phyloP scores from a whole-genome alignment of 495 filamentous ascomycete genomes.

The Neurospora tetraspora region DNA sequence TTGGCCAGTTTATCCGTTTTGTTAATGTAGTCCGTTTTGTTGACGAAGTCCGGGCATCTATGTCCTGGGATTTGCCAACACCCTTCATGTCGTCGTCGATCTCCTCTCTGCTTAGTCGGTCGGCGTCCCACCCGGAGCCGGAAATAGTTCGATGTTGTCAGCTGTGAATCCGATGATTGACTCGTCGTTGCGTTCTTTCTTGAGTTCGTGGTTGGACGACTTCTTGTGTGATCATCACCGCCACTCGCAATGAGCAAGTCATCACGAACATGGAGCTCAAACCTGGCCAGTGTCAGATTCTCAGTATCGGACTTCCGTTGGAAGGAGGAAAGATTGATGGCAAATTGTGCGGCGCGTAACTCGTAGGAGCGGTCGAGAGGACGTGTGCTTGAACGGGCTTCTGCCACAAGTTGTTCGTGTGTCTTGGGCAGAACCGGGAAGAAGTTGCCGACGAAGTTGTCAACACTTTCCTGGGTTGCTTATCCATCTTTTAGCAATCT shows the following conservation, averaged over 20 bases:
- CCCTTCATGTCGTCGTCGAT: not conserved
- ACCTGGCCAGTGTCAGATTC: no score
- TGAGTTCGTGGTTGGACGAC: not conserved
- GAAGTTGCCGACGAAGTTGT: fast-evolving
- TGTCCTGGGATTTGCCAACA: not conserved
- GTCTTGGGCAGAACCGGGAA: not conserved
- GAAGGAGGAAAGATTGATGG: no score
- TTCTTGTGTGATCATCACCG: not conserved
- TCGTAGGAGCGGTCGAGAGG: not conserved
- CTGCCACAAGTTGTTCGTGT: not conserved
- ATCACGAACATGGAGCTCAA: not conserved
- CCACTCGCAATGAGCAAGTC: not conserved
- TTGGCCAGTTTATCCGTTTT: no score
- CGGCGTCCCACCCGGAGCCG: not conserved
- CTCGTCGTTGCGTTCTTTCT: not conserved
- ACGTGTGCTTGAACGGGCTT: not conserved
- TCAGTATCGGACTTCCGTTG: no score
- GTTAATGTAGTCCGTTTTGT: not conserved
- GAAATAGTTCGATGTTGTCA: not conserved
- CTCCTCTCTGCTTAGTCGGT: not conserved
- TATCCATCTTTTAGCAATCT: not conserved
- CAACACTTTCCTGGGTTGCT: not conserved
- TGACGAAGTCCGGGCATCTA: not conserved
- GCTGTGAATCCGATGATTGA: not conserved
- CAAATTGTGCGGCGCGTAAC: no score